Conservation (phyloP, 768 basidiomycete species). For the Hebeloma cylindrosporum region DNA sequence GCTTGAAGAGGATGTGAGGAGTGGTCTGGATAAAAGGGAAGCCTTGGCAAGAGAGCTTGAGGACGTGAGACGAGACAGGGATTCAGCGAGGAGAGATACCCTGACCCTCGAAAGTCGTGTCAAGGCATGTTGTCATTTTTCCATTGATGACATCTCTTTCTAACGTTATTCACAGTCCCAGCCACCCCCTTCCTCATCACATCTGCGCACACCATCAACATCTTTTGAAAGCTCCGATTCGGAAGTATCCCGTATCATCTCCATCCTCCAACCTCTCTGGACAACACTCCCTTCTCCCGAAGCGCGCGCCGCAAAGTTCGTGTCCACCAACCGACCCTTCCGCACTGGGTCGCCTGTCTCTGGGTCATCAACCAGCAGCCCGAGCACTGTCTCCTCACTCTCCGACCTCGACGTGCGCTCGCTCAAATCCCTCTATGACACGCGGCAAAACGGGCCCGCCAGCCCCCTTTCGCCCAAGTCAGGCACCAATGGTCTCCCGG, state of each 20-base stretch:
- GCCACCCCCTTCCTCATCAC: not conserved
- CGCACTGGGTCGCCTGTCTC: conserved; percentile 49
- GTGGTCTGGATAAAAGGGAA: conserved; percentile 47
- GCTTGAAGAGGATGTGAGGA: conserved; percentile 51
- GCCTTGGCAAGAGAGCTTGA: conserved; percentile 53
- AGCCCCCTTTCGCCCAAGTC: conserved; percentile 25
- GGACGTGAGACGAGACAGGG: conserved; percentile 49
- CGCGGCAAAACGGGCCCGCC: conserved; percentile 25
- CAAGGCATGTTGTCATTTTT: no score
- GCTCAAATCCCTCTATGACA: conserved; percentile 77
- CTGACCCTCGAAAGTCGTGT: conserved; percentile 35
- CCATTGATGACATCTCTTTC: no score
- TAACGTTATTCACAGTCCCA: no score
- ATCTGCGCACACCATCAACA: conserved; percentile 13
- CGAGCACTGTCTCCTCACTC: conserved; percentile 48
- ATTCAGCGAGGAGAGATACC: conserved; percentile 45
- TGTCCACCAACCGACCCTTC: conserved; percentile 42
- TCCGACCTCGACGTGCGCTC: conserved; percentile 86
- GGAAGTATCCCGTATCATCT: conserved; percentile 56
- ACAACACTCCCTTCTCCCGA: conserved; percentile 80
- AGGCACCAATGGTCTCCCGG: conserved; percentile 16
- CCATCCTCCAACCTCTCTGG: conserved; percentile 76
- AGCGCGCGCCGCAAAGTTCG: conserved; percentile 67
- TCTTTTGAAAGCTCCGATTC: conserved; percentile 24
- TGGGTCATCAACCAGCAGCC: conserved; percentile 22